Evolutionary conservation across 2,329 filamentous ascomycete genomes (phyloP).

Genomic region (Lachnellula subtilissima): DNA sequence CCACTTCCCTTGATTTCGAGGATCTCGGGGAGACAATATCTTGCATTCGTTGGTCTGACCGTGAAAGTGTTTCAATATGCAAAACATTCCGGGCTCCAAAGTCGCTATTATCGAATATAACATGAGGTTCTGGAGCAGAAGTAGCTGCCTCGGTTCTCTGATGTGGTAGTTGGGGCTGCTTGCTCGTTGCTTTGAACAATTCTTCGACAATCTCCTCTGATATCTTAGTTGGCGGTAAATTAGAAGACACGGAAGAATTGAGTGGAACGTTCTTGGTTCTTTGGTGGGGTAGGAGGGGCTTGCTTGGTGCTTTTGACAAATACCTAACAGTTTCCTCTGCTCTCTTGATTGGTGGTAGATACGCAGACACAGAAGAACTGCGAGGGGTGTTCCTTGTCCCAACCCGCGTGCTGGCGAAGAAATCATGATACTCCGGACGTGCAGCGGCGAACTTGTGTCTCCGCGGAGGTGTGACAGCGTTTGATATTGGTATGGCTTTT

Average conservation of each 20-base stretch:
- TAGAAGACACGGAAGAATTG: not conserved
- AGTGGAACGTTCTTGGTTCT: not conserved
- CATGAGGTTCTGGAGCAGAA: too few relatives aligned
- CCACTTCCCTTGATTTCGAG: too few relatives aligned
- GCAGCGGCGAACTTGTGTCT: not conserved
- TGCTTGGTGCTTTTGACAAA: not conserved
- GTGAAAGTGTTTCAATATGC: too few relatives aligned
- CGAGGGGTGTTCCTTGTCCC: not conserved
- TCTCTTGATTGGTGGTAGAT: too few relatives aligned
- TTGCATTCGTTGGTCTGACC: too few relatives aligned
- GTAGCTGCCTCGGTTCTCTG: not conserved
- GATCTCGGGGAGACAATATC: too few relatives aligned
- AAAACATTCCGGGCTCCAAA: too few relatives aligned
- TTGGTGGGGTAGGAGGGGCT: not conserved
- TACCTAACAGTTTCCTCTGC: too few relatives aligned
- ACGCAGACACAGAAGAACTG: not conserved
- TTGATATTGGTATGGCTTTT: not conserved
- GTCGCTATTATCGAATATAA: too few relatives aligned
- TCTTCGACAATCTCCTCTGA: not conserved
- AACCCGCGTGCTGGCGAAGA: not conserved
- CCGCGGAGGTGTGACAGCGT: not conserved
- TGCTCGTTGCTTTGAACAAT: not conserved
- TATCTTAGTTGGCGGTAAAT: too few relatives aligned
- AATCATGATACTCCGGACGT: not conserved
- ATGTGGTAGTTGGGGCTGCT: not conserved